These are phyloP conservation scores for Lavandula angustifolia DNA, from an alignment of 257 asterid genomes.

Conservation along the genomic window DNA sequence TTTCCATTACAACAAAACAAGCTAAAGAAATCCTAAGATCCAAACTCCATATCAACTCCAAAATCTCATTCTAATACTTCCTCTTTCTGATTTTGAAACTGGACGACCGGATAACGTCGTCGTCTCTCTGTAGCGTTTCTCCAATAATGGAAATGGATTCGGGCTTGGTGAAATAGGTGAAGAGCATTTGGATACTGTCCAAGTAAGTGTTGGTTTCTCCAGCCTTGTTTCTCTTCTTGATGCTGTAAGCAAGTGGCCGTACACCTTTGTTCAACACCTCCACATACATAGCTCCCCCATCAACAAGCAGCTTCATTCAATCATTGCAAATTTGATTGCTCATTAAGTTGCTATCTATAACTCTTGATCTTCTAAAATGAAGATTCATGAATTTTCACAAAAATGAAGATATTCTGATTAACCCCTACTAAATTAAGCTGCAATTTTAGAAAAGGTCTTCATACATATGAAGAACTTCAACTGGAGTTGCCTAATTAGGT, in stretches of 20 bases:
- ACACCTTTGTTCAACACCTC: constrained; percentile 91
- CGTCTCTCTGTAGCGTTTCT: constrained; percentile 57
- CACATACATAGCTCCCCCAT: constrained; percentile 84
- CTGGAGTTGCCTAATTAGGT: too few relatives aligned
- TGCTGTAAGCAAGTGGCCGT: constrained; percentile 77
- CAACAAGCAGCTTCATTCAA: constrained; percentile 65
- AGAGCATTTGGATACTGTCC: constrained; percentile 82
- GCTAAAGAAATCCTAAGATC: too few relatives aligned
- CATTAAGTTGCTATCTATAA: too few relatives aligned
- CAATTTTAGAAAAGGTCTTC: too few relatives aligned
- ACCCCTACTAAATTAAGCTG: too few relatives aligned
- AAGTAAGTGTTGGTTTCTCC: constrained; percentile 82
- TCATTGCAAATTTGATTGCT: too few relatives aligned
- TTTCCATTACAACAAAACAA: too few relatives aligned
- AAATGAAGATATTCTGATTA: too few relatives aligned
- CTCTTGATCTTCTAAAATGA: too few relatives aligned
- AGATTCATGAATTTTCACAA: too few relatives aligned
- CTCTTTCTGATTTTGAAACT: constrained; percentile 68
- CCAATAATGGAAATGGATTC: constrained; percentile 52
- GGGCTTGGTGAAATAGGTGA: constrained; percentile 87
- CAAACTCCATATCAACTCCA: too few relatives aligned
- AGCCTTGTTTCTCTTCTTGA: constrained; percentile 71
- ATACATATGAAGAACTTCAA: too few relatives aligned
- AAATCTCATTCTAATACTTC: constrained; percentile 3
- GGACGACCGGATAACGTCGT: constrained; percentile 68